Evolutionary conservation across 2,329 filamentous ascomycete species (phyloP), one percentile per base, ranked within the genome.

Genomic region (Chaetomium olivaceum): DNA sequence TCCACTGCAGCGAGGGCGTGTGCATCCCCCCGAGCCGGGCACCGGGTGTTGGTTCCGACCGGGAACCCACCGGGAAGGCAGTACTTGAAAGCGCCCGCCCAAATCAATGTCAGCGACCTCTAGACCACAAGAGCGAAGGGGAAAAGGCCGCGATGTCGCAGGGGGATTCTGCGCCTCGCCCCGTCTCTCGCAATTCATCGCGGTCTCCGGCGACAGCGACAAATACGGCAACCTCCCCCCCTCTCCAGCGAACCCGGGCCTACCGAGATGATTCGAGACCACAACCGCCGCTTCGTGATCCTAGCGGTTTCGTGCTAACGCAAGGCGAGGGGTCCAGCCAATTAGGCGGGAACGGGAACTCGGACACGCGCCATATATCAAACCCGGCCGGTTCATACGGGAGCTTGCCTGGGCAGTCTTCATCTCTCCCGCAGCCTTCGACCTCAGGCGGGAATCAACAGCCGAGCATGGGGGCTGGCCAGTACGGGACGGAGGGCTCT

Each of bases 61-160:
- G 66, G 68, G 70, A 66, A 67, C 65, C 58, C 61, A 66, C 62
- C 60, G 57, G 62, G 39, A 59, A 61, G 64, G 11, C 48, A 39
- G 62, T 58, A 62, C 68, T 68, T 43, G 68, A 72, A 62, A 65
- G 65, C 71, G 68, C 68, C 66, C 71, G 72, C 71, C 70, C 74
- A 71, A 76, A 81, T 86, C 85, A 82, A 88, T 88, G 86, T 84
- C 78, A 81, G 77, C 81, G 80, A 80, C 79, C 78, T 78, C 77
- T 77, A 77, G 80, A 79, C 78, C 78, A 79, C 75, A 78, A 78
- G 78, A 77, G 78, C 77, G 79, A 77, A 82, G 83, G 84, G 81
- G 84, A 85, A 78, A 81, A 82, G 83, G 79, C 79, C 80, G 83
- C 85, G 80, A 89, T 89, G 87, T 87, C 85, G 80, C 84, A 87